These are phyloP conservation scores for Podospora pseudoanserina DNA, from an alignment of 495 filamentous ascomycete species.

Conservation along the genomic window DNA sequence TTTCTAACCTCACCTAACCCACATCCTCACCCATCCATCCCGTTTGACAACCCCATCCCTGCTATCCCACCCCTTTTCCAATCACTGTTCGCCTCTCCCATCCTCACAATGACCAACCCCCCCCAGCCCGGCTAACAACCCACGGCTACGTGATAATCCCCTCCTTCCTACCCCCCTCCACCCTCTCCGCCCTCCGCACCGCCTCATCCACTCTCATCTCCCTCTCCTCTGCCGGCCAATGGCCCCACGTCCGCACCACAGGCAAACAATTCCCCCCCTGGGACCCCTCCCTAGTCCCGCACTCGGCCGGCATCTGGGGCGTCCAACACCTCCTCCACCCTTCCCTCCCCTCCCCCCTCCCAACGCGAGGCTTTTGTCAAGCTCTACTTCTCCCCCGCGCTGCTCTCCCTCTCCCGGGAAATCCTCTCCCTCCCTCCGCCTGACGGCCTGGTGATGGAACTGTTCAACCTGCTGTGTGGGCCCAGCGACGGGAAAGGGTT, in stretches of 20 bases:
- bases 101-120: neutral
- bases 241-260: conserved; percentile 77
- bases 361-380: conserved; percentile 52
- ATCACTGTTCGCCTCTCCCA: neutral
- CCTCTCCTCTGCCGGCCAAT: conserved; percentile 58
- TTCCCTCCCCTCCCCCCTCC: conserved; percentile 39
- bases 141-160: conserved; percentile 40
- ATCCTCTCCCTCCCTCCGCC: conserved; percentile 4
- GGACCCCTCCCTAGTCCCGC: conserved; percentile 38
- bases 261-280: conserved; percentile 87
- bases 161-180: conserved; percentile 30
- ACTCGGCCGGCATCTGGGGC: conserved; percentile 68
- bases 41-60: neutral
- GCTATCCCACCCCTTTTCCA: neutral
- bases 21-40: neutral
- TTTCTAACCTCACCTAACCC: neutral
- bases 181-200: conserved; percentile 46
- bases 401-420: conserved; percentile 37
- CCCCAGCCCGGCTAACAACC: conserved; percentile 26
- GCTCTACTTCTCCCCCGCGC: conserved; percentile 61
- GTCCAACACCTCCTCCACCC: conserved; percentile 81
- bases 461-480: conserved; percentile 65
- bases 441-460: conserved; percentile 62
- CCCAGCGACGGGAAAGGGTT: conserved; percentile 61
- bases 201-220: conserved; percentile 52